These are phyloP conservation scores for Hypoxylon sp. DNA, from an alignment of 2,329 filamentous ascomycete genomes.

Conservation along the genomic window DNA sequence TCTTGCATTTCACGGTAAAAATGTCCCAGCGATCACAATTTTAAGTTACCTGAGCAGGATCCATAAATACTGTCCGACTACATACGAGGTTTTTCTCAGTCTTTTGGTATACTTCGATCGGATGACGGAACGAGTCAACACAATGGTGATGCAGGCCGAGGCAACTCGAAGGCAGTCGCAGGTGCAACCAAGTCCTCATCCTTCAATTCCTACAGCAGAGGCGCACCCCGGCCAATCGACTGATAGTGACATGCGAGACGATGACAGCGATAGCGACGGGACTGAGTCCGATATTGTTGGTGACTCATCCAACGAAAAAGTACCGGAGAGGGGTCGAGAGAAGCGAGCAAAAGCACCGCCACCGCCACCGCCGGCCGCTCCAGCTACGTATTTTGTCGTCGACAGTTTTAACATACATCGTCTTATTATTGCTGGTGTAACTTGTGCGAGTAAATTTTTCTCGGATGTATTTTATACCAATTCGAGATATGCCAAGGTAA, in stretches of 20 bases:
- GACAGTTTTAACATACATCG: constrained; percentile 99
- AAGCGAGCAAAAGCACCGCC: constrained; percentile 31
- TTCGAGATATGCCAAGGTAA: constrained; percentile 97
- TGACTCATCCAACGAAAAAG: constrained; percentile 53
- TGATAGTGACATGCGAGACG: constrained; percentile 52
- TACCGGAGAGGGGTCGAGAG: constrained; percentile 44
- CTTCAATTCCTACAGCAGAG: constrained; percentile 17
- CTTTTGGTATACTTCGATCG: constrained; percentile 97
- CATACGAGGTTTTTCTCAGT: constrained; percentile 96
- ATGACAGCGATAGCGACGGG: constrained; percentile 51
- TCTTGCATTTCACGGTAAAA: constrained; percentile 96
- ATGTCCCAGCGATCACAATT: constrained; percentile 96
- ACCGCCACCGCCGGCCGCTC: constrained; percentile 39
- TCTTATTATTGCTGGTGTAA: constrained; percentile 94
- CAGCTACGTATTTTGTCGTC: constrained; percentile 82
- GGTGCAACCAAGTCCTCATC: constrained; percentile 46
- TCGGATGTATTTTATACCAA: constrained; percentile 99
- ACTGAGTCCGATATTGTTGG: constrained; percentile 62
- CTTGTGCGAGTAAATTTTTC: constrained; percentile 99
- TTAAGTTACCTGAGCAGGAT: constrained; percentile 94
- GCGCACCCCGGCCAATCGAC: constrained; percentile 3
- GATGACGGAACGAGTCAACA: constrained; percentile 97
- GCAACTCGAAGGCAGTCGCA: constrained; percentile 55
- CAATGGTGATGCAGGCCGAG: constrained; percentile 74
- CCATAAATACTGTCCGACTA: constrained; percentile 98